Conservation (phyloP, 371 early-diverging fungal genomes). For the Circinella umbellata region DNA sequence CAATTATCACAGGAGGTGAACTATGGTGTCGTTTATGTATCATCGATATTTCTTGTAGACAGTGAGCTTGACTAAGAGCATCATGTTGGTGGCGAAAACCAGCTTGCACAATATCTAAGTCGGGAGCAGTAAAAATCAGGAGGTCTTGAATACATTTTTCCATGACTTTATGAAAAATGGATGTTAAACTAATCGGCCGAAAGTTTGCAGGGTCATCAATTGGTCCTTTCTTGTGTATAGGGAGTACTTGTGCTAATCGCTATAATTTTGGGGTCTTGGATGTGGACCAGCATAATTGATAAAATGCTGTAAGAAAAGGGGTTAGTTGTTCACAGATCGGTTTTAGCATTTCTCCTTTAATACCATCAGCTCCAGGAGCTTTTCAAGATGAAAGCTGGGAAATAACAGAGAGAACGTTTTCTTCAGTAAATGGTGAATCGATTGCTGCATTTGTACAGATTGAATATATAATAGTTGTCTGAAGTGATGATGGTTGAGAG, state of each 20-base stretch:
- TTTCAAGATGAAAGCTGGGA: not conserved
- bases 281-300: constrained; percentile 1
- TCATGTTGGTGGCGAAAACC: constrained; percentile 20
- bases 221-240: constrained; percentile 27
- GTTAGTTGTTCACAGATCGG: constrained; percentile 9
- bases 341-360: constrained; percentile 29
- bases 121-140: not conserved
- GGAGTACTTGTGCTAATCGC: constrained; percentile 18
- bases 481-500: not conserved
- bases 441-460: too few species aligned
- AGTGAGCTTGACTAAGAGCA: constrained; percentile 24
- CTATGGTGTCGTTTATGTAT: not conserved
- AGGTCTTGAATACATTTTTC: constrained; percentile 11
- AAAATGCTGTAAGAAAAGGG: constrained; percentile 13
- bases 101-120: constrained; percentile 21
- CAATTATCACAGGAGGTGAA: constrained; percentile 16
- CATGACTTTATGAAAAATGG: constrained; percentile 18
- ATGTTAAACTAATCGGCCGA: constrained; percentile 25
- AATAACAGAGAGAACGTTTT: not conserved
- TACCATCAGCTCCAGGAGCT: constrained; percentile 25
- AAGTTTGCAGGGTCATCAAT: constrained; percentile 22
- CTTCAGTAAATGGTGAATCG: not conserved
- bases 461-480: too few species aligned
- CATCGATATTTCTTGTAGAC: constrained; percentile 19
- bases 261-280: constrained; percentile 10